Evolutionary conservation across 768 basidiomycete species (phyloP), one percentile per base, ranked within the genome.

Genomic region (Boletus pseudo-olivaceus): DNA sequence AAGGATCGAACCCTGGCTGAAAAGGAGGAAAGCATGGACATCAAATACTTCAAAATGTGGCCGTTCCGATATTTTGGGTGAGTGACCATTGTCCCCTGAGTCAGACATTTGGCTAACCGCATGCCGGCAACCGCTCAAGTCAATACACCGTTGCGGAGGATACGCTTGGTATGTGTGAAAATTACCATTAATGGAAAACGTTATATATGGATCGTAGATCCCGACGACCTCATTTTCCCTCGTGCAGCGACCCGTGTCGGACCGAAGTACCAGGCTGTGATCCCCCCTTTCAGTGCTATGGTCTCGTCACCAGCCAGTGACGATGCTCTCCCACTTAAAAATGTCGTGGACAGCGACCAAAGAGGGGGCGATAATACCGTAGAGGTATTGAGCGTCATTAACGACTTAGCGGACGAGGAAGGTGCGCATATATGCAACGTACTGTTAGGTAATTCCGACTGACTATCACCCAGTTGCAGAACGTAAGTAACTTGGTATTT

Each of bases 31-130:
- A 88, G 80, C 56, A 73, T 87, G 53, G 80, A 84, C 20, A 84
- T 91, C 56, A 92, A 88, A 65, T 87, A 91, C 71, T 93, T 82
- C 75, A 91, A 87, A 69, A 87, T 87, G 85, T 95, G 88, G 91
- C 90, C 86, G 4, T 97, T 95, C 74, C 81, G 97, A 53, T 99
- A 99, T 74, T 98, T 98, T 70, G 94, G 94, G 94, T 94, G 70
- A 72, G 88, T 72, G 20, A 4, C 29, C 17, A 35, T 53, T 27
- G 42, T 48, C 23, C 37, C 51, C 38, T 19, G 23, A 49, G 30
- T 39, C 42, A 37, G 56, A 26, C 32, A 7, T 23, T 30, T 42
- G 57, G 37, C 56, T 63, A 38, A 68, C 30, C 32, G 15, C 48
- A 40, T 54, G 47, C 56, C 44, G 59, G 52, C 42, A 49, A 56